Percentiles rank a stretch among this genome's conserved stretches.
Evolutionary conservation across 345 rosid genomes (phyloP).

Genomic region (Murraya koenigii): DNA sequence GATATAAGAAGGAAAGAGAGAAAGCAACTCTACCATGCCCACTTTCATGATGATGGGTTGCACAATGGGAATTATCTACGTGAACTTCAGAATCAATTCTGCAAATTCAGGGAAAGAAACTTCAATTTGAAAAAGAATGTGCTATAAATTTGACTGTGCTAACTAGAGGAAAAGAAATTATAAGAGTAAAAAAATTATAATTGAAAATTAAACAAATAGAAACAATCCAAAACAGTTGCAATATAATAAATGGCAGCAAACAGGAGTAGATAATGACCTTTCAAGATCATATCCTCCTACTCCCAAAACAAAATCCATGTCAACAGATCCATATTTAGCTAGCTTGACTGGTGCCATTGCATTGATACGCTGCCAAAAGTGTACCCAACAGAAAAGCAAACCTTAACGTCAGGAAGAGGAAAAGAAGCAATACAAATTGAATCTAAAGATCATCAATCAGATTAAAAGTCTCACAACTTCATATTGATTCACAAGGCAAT

Average conservation of each 20-base stretch:
- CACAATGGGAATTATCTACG: slow-evolving; percentile 31
- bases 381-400: slow-evolving; percentile 5
- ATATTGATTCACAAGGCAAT: not conserved
- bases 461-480: not conserved
- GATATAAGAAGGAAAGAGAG: not conserved
- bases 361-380: slow-evolving; percentile 48
- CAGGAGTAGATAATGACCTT: slow-evolving; percentile 35
- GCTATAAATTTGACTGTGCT: not conserved
- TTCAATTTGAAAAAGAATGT: not conserved
- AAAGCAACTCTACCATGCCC: slow-evolving; percentile 36
- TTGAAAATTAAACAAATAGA: not conserved
- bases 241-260: not conserved
- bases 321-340: slow-evolving; percentile 59
- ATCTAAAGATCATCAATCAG: not conserved
- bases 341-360: slow-evolving; percentile 60
- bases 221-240: not conserved
- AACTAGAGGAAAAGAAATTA: not conserved
- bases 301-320: slow-evolving; percentile 77
- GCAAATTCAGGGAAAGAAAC: slow-evolving; percentile 21
- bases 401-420: not conserved
- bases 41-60: slow-evolving; percentile 30
- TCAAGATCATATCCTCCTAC: slow-evolving; percentile 78
- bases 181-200: not conserved
- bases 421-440: not conserved
- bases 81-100: slow-evolving; percentile 65